A percentile compares a stretch with the other conserved stretches of the same genome.
These are phyloP conservation scores for Eucalyptus globulus DNA, from an alignment of 345 rosid genomes.

Conservation along the genomic window DNA sequence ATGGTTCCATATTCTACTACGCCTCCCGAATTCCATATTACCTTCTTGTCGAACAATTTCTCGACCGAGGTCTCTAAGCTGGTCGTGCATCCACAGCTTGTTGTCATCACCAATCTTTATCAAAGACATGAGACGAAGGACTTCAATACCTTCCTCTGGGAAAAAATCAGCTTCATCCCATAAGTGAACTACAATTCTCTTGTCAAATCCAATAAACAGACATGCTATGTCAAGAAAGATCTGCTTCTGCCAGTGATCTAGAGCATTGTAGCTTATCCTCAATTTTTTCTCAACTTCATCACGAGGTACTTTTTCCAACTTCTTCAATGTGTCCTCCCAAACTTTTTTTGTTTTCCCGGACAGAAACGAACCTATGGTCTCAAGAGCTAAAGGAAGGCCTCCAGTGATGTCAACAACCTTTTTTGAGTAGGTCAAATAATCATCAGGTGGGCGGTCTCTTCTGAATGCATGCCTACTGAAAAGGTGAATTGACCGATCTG, in stretches of 20 bases:
- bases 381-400: slow-evolving; percentile 8
- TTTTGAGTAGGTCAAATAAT: neutral
- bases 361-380: slow-evolving; percentile 2
- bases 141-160: slow-evolving; percentile 8
- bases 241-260: slow-evolving; percentile 7
- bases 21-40: neutral
- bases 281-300: slow-evolving; percentile 2
- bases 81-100: slow-evolving; percentile 7
- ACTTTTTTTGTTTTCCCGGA: neutral
- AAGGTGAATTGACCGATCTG: neutral
- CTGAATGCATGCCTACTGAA: slow-evolving; percentile 5
- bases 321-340: slow-evolving; percentile 3
- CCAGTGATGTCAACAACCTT: neutral
- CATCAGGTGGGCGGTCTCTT: neutral
- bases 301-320: slow-evolving; percentile 1
- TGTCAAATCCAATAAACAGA: slow-evolving; percentile 1
- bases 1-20: slow-evolving; percentile 1
- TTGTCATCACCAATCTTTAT: slow-evolving; percentile 4
- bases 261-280: slow-evolving; percentile 2
- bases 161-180: slow-evolving; percentile 3
- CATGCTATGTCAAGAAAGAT: slow-evolving; percentile 6
- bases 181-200: slow-evolving; percentile 1
- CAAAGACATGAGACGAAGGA: slow-evolving; percentile 2
- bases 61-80: slow-evolving; percentile 2
- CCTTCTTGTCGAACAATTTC: slow-evolving; percentile 4